Base-by-base conservation (phyloP, 805 yeast genomes). In the Cyberlindnera bimundalis region DNA sequence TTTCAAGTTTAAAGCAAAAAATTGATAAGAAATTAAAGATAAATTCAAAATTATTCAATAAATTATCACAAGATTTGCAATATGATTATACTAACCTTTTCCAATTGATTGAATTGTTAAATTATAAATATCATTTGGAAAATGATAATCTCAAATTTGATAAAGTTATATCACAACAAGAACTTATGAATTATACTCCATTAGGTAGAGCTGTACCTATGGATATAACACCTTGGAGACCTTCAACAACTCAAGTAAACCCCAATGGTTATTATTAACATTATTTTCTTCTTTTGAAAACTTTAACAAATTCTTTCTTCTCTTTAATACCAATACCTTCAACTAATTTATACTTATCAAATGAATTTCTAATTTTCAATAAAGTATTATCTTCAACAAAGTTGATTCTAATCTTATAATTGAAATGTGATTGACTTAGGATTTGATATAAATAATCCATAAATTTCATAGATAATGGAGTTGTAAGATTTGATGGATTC, bases 301-400 rank as follows among this genome's bases (percentile, higher is more conserved):
- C 64, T 15, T 54, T 46, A 15, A 68, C 55, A 51, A 78, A 80
- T 36, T 64, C 61, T 5, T 50, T 43, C 58, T 81, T 81, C 14
- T 73, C 66, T 1, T 51, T 54, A 2, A 66, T 43, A 28, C 65
- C 66, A 25, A 81, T 62, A 2, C 66, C 66, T 13, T 61, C 61
- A 1, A 79, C 66, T 4, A 70, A 56, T 40, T 74, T 71, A 40
- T 75, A 59, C 39, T 74, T 68, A 23, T 83, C 83, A 42, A 74
- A 46, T 1, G 59, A 47, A 12, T 44, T 37, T 43, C 68, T 61
- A 10, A 62, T 44, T n/a, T 50, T 51, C 5, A 46, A 50, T 15
- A 64, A 35, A 3, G 59, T 49, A 1, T 51, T 43, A 6, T 50
- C 61, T 3, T 53, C 20, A 9, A 40, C 41, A 13, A 47, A 43